phyloP scores from a whole-genome alignment of 2,329 filamentous ascomycete genomes.

The Alternaria sp. region DNA sequence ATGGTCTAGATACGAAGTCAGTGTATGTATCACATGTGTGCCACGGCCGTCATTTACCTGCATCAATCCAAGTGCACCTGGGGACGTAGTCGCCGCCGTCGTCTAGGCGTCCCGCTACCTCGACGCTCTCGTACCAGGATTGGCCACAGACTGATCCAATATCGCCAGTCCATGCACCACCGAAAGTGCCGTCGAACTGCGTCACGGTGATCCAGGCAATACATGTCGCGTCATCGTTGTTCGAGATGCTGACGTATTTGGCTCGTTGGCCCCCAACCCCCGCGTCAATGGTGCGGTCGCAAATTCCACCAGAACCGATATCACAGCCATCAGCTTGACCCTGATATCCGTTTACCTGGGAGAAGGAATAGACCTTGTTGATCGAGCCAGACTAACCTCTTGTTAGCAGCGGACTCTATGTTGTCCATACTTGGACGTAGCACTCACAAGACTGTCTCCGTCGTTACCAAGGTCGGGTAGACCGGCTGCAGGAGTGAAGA shows the following conservation, averaged over 20 bases:
- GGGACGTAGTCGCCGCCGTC: background rate
- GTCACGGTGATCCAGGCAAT: background rate
- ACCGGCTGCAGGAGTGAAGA: background rate
- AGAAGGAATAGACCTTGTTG: background rate
- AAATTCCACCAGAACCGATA: background rate
- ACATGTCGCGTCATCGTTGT: background rate
- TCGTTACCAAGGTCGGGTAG: background rate
- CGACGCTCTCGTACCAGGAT: background rate
- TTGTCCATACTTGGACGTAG: background rate
- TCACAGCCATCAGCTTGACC: background rate
- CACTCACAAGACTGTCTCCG: background rate
- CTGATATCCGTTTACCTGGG: background rate
- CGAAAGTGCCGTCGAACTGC: background rate
- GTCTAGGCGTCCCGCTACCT: background rate
- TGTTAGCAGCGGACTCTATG: too few relatives aligned
- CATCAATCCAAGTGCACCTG: background rate
- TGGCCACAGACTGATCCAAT: background rate
- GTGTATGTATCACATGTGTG: too few relatives aligned
- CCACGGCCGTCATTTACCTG: too few relatives aligned
- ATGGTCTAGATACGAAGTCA: too few relatives aligned
- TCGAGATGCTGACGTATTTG: background rate
- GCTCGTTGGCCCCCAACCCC: background rate
- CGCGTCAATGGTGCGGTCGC: background rate
- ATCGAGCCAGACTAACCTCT: background rate
- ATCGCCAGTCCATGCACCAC: background rate